Conservation (phyloP, 306 rosid genomes). For the Trichosanthes cucumerina region DNA sequence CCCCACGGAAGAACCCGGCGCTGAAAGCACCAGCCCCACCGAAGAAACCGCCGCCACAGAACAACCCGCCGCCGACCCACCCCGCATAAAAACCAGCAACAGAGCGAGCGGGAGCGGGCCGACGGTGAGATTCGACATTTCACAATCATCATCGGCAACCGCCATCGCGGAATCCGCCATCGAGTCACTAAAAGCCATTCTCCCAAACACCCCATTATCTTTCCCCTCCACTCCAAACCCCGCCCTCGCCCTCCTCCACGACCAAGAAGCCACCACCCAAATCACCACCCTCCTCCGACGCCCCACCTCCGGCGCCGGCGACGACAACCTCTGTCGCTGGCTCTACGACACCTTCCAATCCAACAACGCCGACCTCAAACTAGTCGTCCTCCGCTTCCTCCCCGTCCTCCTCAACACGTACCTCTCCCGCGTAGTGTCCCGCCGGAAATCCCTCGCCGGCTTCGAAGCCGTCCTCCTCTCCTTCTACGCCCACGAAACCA, state of each 20-base stretch:
- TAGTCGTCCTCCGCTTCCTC: slow-evolving; percentile 55
- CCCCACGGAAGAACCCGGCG: neutral
- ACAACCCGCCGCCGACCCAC: neutral
- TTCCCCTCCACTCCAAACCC: slow-evolving; percentile 19
- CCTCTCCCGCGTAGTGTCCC: slow-evolving; percentile 43
- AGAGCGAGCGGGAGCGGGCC: neutral
- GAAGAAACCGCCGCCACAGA: neutral
- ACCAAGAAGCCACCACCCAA: slow-evolving; percentile 21
- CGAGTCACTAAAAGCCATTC: slow-evolving; percentile 40
- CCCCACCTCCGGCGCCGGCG: slow-evolving; percentile 60
- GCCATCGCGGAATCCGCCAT: slow-evolving; percentile 15
- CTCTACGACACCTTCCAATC: slow-evolving; percentile 82
- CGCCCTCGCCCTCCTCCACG: slow-evolving; percentile 35
- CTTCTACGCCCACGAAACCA: slow-evolving; percentile 58
- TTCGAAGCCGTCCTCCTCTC: slow-evolving; percentile 74
- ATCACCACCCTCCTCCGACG: slow-evolving; percentile 53
- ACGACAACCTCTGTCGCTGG: slow-evolving; percentile 76
- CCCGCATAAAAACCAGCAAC: neutral
- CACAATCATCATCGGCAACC: neutral
- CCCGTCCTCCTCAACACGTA: slow-evolving; percentile 53
- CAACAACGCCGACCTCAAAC: slow-evolving; percentile 39
- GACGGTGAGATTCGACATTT: neutral
- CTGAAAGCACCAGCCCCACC: neutral
- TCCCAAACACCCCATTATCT: slow-evolving; percentile 24
- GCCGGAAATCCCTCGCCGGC: slow-evolving; percentile 47